These are phyloP conservation scores for Fomitopsis serialis DNA, from an alignment of 768 basidiomycete genomes.

Conservation along the genomic window DNA sequence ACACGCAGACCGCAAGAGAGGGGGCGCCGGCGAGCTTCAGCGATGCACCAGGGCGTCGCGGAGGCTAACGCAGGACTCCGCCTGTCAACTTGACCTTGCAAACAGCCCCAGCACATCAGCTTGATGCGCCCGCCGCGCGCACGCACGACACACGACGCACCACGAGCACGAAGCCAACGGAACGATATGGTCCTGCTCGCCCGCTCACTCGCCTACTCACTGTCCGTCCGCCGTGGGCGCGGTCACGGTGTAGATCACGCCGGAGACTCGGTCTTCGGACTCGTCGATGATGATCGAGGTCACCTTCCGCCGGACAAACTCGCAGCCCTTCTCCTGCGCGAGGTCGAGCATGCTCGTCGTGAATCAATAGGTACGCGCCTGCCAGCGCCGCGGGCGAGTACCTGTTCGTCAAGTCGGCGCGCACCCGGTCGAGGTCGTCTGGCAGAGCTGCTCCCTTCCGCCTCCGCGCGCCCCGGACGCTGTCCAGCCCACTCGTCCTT, in stretches of 20 bases:
- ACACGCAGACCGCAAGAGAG: too few relatives aligned
- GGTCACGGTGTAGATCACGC: slow-evolving; percentile 41
- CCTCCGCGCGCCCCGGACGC: background rate
- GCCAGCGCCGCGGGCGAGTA: slow-evolving; percentile 55
- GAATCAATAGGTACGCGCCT: slow-evolving; percentile 73
- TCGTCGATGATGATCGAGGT: slow-evolving; percentile 39
- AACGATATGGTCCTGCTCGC: too few relatives aligned
- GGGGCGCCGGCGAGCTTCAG: too few relatives aligned
- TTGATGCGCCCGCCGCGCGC: too few relatives aligned
- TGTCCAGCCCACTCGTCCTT: slow-evolving; percentile 46
- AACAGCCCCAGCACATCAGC: too few relatives aligned
- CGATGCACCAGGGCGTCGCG: too few relatives aligned
- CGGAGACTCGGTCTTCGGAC: slow-evolving; percentile 33
- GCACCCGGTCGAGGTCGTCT: slow-evolving; percentile 28
- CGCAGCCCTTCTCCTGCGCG: slow-evolving; percentile 49
- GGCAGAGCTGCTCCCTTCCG: slow-evolving; percentile 20
- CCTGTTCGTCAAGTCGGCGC: slow-evolving; percentile 48
- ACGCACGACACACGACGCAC: too few relatives aligned
- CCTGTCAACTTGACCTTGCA: too few relatives aligned
- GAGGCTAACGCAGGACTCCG: too few relatives aligned
- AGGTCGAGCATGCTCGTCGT: slow-evolving; percentile 67
- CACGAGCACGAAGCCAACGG: too few relatives aligned
- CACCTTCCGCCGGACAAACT: slow-evolving; percentile 41
- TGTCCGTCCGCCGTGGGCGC: slow-evolving; percentile 21
- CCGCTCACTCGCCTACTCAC: too few relatives aligned